Evolutionary conservation across 2,329 filamentous ascomycete genomes (phyloP), one percentile per base, ranked within the genome.

Genomic region (Penicillium sclerotiorum): DNA sequence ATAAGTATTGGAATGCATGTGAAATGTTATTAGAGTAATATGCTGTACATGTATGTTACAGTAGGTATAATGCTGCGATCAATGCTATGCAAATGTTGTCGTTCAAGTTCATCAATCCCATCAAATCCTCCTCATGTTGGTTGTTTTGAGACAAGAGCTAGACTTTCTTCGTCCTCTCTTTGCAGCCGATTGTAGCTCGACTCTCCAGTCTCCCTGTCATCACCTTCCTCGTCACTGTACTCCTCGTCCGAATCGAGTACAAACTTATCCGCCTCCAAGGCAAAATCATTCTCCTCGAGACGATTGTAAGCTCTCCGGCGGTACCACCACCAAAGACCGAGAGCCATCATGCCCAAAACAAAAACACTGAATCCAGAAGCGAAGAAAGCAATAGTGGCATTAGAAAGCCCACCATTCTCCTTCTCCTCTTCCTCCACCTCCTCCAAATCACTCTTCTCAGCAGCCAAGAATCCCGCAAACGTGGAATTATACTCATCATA

Each of bases 221-320:
- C 27, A 5, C 2, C 27, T 20, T 41, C 36, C 11, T 25, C 8
- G n/a, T 48, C 49, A 32, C 27, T 45, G 8, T 48, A 17, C 8
- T 45, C 39, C 12, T 48, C 49, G 2, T 48, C 45, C 2, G 40
- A 43, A 6, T 40, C 40, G 8, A 44, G 18, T 3, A 28, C 40
- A 43, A 41, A 38, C 38, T 41, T 33, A 6, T 49, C 46, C 2
- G 37, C 17, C 23, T 35, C 40, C 7, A 52, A 20, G 30, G 40
- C 50, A n/a, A 52, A 52, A 20, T 52, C 50, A 5, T 38, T 46
- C 8, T 36, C 13, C 5, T 38, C 28, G 15, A 52, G 11, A 5
- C 40, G 42, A 5, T 40, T 46, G 17, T 52, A 52, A 15, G 23
- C 38, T 3, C 32, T 46, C 15, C 27, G 33, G 11, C 42, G 25